These are phyloP conservation scores for Fusarium cyanostomum DNA, from an alignment of 2,329 filamentous ascomycete genomes.

Conservation along the genomic window DNA sequence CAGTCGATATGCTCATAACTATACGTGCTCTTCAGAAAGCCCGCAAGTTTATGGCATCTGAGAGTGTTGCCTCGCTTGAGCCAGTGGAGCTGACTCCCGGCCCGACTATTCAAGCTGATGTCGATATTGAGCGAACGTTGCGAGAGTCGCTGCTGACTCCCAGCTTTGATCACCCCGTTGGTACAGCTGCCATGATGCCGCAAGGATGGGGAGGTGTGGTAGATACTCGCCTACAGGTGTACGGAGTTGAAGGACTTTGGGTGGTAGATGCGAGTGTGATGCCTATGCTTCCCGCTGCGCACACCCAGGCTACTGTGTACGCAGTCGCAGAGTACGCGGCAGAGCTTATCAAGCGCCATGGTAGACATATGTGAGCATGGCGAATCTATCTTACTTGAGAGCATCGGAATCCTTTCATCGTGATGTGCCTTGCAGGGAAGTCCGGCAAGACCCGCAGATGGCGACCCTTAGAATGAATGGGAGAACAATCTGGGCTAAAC, in stretches of 20 bases:
- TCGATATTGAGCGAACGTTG: conserved; percentile 31
- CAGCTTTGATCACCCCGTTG: conserved; percentile 52
- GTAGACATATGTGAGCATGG: not conserved
- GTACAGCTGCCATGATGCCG: conserved; percentile 62
- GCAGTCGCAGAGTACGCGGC: conserved; percentile 30
- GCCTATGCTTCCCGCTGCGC: conserved; percentile 29
- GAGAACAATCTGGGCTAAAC: too few species aligned
- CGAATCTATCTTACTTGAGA: too few species aligned
- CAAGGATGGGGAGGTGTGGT: conserved; percentile 60
- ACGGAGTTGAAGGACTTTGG: conserved; percentile 40
- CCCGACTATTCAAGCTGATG: conserved; percentile 32
- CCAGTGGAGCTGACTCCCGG: conserved; percentile 37
- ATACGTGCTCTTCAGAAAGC: conserved; percentile 25
- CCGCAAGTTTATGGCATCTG: conserved; percentile 33
- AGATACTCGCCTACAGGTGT: conserved; percentile 56
- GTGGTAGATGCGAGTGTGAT: conserved; percentile 32
- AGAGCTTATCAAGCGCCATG: conserved; percentile 5
- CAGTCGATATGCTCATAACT: conserved; percentile 28
- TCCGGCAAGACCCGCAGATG: too few species aligned
- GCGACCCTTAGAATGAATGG: too few species aligned
- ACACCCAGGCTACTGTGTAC: conserved; percentile 27
- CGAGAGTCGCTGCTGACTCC: conserved; percentile 25
- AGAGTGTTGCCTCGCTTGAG: conserved; percentile 20
- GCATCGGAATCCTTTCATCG: too few species aligned
- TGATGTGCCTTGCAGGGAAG: too few species aligned